Evolutionary conservation across 148 eudicot genomes (phyloP), one percentile per base, ranked within the genome.

Genomic region (Chenopodium album): DNA sequence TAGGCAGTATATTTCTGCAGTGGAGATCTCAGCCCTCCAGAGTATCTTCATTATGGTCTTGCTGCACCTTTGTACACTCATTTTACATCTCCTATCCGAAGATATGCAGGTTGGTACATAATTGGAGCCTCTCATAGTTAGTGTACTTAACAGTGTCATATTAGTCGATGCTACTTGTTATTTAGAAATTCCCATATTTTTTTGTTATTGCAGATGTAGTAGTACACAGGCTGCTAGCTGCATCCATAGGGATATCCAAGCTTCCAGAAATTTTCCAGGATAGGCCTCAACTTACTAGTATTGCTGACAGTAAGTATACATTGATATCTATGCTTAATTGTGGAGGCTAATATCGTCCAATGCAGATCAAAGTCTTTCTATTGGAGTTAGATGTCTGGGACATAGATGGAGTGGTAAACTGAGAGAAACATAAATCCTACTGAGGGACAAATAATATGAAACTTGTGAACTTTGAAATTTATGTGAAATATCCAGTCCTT

Each of bases 1-100:
- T 84, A 96, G 98, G 98, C 97, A 4, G 97, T 96, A 13, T 96
- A 96, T 87, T 96, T 96, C 88, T 96, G 98, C 84, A 94, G 98
- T 85, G 99, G 98, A 82, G 99, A 96, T 84, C 89, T 94, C 52
- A 96, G 90, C 84, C 95, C 94, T 68, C 95, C 94, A 82, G 98
- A 96, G 85, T 96, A 88, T 83, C 85, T 46, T 80, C 99, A 96
- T 85, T 96, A 96, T 86, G 99, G 99, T 66, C 99, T 96, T 78
- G 92, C 98, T 67, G 88, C 99, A 47, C 90, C 93, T 70, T 84
- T 96, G 52, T 96, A 96, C 87, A 96, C 99, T 23, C 98, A 96
- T 82, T 96, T 96, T 82, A 94, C 98, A 77, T 96, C 99, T 74
- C 99, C 99, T 81, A 96, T 94, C 46, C 88, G 98, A 87, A 90